These are phyloP conservation scores for Phenoliferia sp. DNA, from an alignment of 1,284 basidiomycete species.

Conservation along the genomic window DNA sequence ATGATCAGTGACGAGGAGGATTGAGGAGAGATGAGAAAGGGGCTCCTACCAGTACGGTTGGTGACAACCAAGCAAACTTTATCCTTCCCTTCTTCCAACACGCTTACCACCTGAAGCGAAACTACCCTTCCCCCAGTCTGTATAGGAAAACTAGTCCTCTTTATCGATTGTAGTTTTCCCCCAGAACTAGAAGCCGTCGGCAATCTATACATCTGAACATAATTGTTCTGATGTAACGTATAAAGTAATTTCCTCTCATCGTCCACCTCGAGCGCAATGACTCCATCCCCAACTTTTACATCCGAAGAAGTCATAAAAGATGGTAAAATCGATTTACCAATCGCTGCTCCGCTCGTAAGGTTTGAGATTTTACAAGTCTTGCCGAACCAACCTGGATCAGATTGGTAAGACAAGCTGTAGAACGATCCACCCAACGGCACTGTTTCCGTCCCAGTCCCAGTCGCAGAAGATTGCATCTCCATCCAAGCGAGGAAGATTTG, in stretches of 20 bases:
- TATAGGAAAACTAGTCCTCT: conserved; percentile 19
- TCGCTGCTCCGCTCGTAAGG: conserved; percentile 23
- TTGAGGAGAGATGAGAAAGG: not conserved
- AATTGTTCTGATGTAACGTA: conserved; percentile 62
- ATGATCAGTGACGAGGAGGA: no score
- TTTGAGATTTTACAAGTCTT: conserved; percentile 70
- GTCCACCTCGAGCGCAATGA: conserved; percentile 64
- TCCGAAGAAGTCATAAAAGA: conserved; percentile 46
- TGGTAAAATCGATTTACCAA: conserved; percentile 38
- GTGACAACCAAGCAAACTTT: conserved; percentile 65
- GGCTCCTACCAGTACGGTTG: conserved; percentile 53
- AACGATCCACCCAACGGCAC: conserved; percentile 85
- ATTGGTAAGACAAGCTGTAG: conserved; percentile 90
- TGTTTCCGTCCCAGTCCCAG: conserved; percentile 52
- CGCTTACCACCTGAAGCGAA: conserved; percentile 41
- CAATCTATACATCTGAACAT: conserved; percentile 55
- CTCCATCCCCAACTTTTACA: conserved; percentile 53
- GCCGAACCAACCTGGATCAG: conserved; percentile 88
- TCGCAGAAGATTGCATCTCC: conserved; percentile 35
- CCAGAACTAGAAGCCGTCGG: conserved; percentile 21
- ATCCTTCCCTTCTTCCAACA: conserved; percentile 48
- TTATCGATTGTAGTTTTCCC: conserved; percentile 10
- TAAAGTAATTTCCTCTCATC: conserved; percentile 64
- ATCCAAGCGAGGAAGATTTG: conserved; percentile 72
- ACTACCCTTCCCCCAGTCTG: conserved; percentile 37